Base-by-base conservation (phyloP, 495 filamentous ascomycete species). In the Xylaria flabelliformis region DNA sequence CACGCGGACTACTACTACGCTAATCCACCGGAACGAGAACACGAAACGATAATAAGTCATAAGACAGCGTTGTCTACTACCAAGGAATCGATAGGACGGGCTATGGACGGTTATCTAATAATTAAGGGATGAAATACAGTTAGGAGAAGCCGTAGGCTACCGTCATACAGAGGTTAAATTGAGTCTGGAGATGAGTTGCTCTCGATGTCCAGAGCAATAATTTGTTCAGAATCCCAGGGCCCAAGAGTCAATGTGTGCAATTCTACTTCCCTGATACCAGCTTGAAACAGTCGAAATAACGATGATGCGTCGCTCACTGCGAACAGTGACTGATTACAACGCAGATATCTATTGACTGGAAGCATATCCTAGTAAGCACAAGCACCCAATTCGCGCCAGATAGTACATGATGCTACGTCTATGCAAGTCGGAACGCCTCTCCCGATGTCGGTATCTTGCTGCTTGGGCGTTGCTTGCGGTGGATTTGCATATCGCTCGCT, bases 1-100 rank as follows among this genome's bases (percentile, higher is more conserved):
- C 63, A 74, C 55, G 64, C 64, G 73, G 72, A 68, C 73, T 69
- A 64, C 19, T 44, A 53, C 19, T 44, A 53, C 74, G 73, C 67
- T 63, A 70, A 74, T 74, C 73, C 71, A 76, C 63, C 72, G 70
- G 70, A 66, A 79, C 70, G 77, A 79, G 71, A 75, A 75, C 74
- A 79, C 74, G 77, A 79, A 64, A 71, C 53, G 58, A 36, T 71
- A 48, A 69, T 62, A 53, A 24, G 68, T 64, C 64, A 72, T 64
- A 58, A 67, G 46, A 32, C 68, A 61, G 46, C 68, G 51, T 71
- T 67, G 64, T 76, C 59, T 64, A 19, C 39, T 46, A 71, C 34
- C 9, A 62, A 56, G 59, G 19, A 42, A 34, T 8, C 39, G 36
- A 64, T 42, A 32, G 62, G 51, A 42, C 51, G 41, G 64, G 36